Evolutionary conservation across 2,329 filamentous ascomycete species (phyloP).

Genomic region (Cordyceps cicadae): DNA sequence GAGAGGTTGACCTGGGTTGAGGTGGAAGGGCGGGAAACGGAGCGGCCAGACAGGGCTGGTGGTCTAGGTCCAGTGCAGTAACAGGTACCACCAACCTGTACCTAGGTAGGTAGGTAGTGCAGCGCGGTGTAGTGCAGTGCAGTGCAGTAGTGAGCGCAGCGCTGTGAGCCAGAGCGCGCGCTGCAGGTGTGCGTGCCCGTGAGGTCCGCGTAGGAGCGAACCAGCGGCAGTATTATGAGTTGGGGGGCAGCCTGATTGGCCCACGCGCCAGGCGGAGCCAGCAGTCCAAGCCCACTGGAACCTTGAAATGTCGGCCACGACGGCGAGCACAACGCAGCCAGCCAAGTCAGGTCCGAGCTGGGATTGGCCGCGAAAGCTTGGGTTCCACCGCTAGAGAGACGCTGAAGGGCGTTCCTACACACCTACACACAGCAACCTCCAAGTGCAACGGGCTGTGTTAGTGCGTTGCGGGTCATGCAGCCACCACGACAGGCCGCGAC

Average conservation of each 20-base stretch:
- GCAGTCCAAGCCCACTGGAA: not conserved
- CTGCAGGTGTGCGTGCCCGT: not conserved
- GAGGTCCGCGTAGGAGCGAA: conserved; percentile 5
- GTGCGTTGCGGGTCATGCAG: not conserved
- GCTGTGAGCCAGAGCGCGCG: not conserved
- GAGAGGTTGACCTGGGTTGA: not conserved
- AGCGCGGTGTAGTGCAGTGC: too few relatives aligned
- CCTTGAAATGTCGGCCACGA: not conserved
- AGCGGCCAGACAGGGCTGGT: not conserved
- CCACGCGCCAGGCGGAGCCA: conserved; percentile 6
- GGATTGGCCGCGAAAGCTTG: not conserved
- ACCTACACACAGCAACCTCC: too few relatives aligned
- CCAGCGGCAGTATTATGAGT: conserved; percentile 1
- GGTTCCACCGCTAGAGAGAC: conserved; percentile 3
- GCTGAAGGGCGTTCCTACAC: not conserved
- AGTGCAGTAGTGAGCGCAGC: too few relatives aligned
- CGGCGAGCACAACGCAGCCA: not conserved
- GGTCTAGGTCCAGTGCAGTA: too few relatives aligned
- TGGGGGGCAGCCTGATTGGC: conserved; percentile 4
- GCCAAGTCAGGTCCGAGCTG: not conserved
- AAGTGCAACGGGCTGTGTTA: not conserved
- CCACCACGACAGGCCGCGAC: not conserved
- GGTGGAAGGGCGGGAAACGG: conserved; percentile 1
- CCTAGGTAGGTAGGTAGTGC: too few relatives aligned
- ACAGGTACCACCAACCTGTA: too few relatives aligned